A percentile compares a stretch with the other conserved stretches of the same genome.
Conservation (phyloP, 2,329 filamentous ascomycete genomes). For the Plectosphaerella cucumerina region DNA sequence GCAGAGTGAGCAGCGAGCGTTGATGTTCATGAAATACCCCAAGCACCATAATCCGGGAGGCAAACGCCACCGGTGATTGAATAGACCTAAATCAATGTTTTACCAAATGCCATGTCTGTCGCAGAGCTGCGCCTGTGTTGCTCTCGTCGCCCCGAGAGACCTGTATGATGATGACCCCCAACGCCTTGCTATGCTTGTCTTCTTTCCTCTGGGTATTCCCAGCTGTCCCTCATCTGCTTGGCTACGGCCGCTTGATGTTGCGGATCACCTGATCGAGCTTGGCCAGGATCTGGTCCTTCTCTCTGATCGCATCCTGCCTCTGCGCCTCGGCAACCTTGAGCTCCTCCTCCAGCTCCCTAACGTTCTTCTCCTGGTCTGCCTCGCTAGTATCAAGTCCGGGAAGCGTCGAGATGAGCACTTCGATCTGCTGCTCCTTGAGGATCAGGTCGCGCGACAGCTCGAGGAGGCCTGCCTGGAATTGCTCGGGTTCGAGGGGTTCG, state of each 20-base stretch:
- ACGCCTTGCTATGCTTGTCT: slow-evolving; percentile 22
- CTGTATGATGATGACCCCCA: slow-evolving; percentile 4
- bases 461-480: slow-evolving; percentile 62
- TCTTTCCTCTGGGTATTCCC: not conserved
- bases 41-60: no score
- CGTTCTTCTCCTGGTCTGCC: slow-evolving; percentile 66
- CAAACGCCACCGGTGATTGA: no score
- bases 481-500: slow-evolving; percentile 57
- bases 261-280: slow-evolving; percentile 59
- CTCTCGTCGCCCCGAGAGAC: no score
- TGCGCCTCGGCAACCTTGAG: slow-evolving; percentile 59
- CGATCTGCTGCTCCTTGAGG: slow-evolving; percentile 78
- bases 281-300: slow-evolving; percentile 57
- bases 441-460: slow-evolving; percentile 75
- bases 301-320: slow-evolving; percentile 57
- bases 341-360: slow-evolving; percentile 62
- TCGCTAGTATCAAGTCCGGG: slow-evolving; percentile 78
- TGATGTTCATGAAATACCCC: no score
- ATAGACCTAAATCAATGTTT: no score
- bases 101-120: no score
- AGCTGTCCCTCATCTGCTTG: slow-evolving; percentile 15
- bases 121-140: no score
- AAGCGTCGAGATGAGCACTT: slow-evolving; percentile 68
- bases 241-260: slow-evolving; percentile 52
- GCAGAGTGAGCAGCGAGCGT: no score